Evolutionary conservation across 2,329 filamentous ascomycete genomes (phyloP), one percentile per base, ranked within the genome.

Genomic region (Canariomyces notabilis): DNA sequence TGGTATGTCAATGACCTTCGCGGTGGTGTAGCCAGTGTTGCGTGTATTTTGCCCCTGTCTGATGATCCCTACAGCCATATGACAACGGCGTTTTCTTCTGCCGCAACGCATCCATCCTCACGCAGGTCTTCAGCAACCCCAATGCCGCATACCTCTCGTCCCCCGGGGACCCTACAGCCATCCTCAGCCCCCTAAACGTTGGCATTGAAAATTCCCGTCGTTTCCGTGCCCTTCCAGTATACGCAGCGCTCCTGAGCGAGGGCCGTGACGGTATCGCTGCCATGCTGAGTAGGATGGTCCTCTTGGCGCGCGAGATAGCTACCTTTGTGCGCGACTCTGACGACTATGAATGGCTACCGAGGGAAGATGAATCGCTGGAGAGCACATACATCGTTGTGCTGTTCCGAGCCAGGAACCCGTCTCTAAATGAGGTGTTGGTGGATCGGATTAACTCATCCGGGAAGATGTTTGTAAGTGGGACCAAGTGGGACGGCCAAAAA

Each of bases 71-170:
- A 42, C 26, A 82, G 75, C 90, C 91, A 0, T 96, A 96, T 59
- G 91, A 96, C 64, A 90, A 85, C 58, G 91, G 90, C 35, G 85
- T 96, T 66, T 94, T 95, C 73, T 79, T 95, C 57, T 88, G 83
- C 42, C 79, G 81, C 15, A 78, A 85, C 51, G 67, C 77, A 6
- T 58, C 67, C 2, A 69, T 79, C 11, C 76, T 84, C 1, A 71
- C 74, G 22, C 67, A 76, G 4, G 82, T 89, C 8, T 95, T 91
- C 66, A 75, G 79, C 49, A 96, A 96, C 65, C 80, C 87, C 23
- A 90, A 90, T 61, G 90, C 91, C 2, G 86, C 83, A 1, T 96
- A 96, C 61, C 78, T 95, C 37, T 67, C 72, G 5, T 60, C 68
- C 8, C 33, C 26, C 66, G 34, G 33, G 7, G 15, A 7, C 64